Evolutionary conservation across 345 rosid species (phyloP).

Genomic region (Psidium guajava): DNA sequence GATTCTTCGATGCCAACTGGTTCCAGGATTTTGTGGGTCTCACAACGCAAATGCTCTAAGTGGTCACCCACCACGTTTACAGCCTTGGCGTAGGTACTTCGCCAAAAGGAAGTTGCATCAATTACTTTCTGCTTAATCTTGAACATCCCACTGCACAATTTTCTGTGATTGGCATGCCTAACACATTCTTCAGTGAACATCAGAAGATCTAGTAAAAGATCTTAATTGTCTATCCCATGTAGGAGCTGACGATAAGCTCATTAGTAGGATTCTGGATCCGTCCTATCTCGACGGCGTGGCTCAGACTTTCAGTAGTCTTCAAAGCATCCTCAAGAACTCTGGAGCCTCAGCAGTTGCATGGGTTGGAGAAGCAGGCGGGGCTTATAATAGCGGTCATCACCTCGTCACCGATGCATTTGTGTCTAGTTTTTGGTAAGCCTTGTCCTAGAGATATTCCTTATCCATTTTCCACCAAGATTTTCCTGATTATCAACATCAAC

Average conservation of each 20-base stretch:
- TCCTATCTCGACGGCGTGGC: conserved; percentile 21
- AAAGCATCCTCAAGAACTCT: conserved; percentile 19
- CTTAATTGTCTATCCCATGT: neutral
- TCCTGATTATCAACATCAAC: neutral
- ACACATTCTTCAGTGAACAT: neutral
- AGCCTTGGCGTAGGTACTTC: conserved; percentile 38
- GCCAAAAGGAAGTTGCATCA: neutral
- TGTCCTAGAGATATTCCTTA: neutral
- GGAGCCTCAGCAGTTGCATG: conserved; percentile 38
- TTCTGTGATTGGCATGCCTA: neutral
- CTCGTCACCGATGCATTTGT: conserved; percentile 43
- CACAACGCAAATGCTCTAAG: conserved; percentile 22
- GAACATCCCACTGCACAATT: neutral
- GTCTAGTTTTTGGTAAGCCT: conserved; percentile 38
- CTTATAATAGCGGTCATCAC: conserved; percentile 36
- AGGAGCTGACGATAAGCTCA: conserved; percentile 35
- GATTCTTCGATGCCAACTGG: conserved; percentile 38
- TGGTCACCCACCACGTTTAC: conserved; percentile 45
- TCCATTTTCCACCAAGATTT: neutral
- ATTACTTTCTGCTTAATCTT: neutral
- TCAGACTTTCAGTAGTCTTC: conserved; percentile 14
- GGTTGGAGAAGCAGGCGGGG: conserved; percentile 65
- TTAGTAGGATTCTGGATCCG: conserved; percentile 31
- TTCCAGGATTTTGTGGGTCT: conserved; percentile 13
- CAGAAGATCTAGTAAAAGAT: neutral